These are phyloP conservation scores for Beta corolliflora DNA, from an alignment of 179 eudicot genomes.

Conservation along the genomic window DNA sequence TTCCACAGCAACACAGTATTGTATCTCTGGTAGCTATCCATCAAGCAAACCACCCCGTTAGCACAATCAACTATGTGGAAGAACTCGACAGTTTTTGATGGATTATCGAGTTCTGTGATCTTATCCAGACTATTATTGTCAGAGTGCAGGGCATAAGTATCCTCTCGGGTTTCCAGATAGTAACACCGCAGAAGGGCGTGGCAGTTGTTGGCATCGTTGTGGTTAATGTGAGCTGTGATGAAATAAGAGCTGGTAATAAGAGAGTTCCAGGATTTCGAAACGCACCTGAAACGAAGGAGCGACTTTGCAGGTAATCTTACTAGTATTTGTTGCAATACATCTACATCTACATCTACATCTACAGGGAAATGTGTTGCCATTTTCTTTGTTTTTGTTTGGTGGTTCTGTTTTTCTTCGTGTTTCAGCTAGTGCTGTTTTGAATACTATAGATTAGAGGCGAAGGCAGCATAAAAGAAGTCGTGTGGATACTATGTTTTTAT, in stretches of 20 bases:
- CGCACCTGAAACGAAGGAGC: slow-evolving; percentile 32
- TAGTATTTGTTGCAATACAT: slow-evolving; percentile 21
- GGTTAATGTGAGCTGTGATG: slow-evolving; percentile 13
- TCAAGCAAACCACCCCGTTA: slow-evolving; percentile 29
- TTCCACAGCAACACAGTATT: slow-evolving; percentile 19
- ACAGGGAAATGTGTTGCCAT: slow-evolving; percentile 17
- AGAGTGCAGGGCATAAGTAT: neutral
- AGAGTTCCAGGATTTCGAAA: slow-evolving; percentile 26
- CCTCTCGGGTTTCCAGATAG: neutral
- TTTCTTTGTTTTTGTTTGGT: neutral
- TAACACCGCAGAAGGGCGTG: neutral
- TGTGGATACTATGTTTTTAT: too few species aligned
- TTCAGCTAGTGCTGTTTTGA: too few species aligned
- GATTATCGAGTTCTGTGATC: neutral
- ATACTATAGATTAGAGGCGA: too few species aligned
- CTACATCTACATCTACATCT: too few species aligned
- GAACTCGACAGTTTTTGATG: neutral
- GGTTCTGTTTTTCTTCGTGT: too few species aligned
- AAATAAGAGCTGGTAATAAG: slow-evolving; percentile 24
- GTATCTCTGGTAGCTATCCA: neutral
- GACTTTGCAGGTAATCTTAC: slow-evolving; percentile 31
- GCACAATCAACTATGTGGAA: slow-evolving; percentile 14
- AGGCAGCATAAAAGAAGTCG: too few species aligned
- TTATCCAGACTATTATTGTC: neutral
- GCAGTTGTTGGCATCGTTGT: neutral